Percentiles rank a stretch among this genome's conserved stretches.
Conservation (phyloP, 176 grass and related monocot species). For the Themeda triandra region DNA sequence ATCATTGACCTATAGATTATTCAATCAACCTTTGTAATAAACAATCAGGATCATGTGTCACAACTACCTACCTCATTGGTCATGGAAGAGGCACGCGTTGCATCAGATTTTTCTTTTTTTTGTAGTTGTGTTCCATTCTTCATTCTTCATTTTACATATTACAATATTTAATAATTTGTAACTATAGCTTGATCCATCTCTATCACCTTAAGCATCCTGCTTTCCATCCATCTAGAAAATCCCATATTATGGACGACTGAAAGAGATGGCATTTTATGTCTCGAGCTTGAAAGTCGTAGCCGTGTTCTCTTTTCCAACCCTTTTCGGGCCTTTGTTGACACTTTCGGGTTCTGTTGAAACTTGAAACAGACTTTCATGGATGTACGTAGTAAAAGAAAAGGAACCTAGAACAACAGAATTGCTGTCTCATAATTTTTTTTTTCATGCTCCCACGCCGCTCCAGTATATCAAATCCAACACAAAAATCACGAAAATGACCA, state of each 20-base stretch:
- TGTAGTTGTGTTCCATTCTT: neutral
- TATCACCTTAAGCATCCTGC: too few species aligned
- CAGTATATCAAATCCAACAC: too few species aligned
- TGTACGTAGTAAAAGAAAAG: neutral
- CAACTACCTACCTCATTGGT: neutral
- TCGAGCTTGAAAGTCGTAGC: neutral
- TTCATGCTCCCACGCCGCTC: too few species aligned
- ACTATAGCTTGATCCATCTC: neutral
- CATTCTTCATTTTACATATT: too few species aligned
- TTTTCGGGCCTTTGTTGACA: neutral
- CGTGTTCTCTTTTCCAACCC: neutral
- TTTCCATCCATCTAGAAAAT: too few species aligned
- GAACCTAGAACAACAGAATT: neutral
- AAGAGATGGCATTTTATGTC: neutral
- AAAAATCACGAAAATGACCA: too few species aligned
- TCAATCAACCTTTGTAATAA: neutral
- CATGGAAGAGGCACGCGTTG: neutral
- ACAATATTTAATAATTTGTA: too few species aligned
- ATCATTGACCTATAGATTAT: neutral
- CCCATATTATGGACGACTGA: neutral
- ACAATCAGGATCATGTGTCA: neutral
- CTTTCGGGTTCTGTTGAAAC: too few species aligned
- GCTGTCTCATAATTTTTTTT: too few species aligned
- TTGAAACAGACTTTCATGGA: neutral
- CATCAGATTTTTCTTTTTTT: neutral